Percentiles rank a stretch among this genome's conserved stretches.
Conservation (phyloP, 108 stramenopile species). For the Epithemia pelagica region DNA sequence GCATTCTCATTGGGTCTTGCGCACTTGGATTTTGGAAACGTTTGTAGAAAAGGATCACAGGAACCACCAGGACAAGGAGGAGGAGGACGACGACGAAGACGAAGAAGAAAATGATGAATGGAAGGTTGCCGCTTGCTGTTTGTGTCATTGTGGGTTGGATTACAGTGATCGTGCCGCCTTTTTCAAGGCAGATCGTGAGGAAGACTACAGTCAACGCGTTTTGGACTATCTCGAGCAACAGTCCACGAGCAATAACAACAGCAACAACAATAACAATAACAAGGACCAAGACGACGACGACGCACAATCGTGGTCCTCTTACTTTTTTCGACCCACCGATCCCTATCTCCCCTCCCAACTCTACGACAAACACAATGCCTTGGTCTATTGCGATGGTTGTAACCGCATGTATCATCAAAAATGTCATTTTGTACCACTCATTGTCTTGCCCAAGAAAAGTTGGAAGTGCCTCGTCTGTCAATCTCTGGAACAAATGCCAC, state of each 20-base stretch:
- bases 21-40: too few relatives aligned
- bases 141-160: conserved; percentile 78
- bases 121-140: conserved; percentile 53
- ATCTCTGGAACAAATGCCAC: conserved; percentile 2
- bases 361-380: conserved; percentile 66
- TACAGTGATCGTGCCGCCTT: conserved; percentile 58
- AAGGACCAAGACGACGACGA: conserved; percentile 32
- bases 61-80: background rate
- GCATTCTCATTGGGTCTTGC: too few relatives aligned
- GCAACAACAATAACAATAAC: background rate
- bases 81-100: conserved; percentile 2
- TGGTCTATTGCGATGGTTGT: conserved; percentile 77
- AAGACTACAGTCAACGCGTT: conserved; percentile 15
- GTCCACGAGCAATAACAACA: too few relatives aligned
- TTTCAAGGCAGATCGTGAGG: conserved; percentile 38
- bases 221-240: too few relatives aligned
- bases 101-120: conserved; percentile 31
- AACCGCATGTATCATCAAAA: conserved; percentile 80
- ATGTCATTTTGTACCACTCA: conserved; percentile 83
- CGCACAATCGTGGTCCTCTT: conserved; percentile 11
- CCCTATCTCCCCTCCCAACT: conserved; percentile 50
- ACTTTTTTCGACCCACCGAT: conserved; percentile 28
- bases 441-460: conserved; percentile 55
- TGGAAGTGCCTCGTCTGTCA: conserved; percentile 75
- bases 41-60: background rate